Conservation (phyloP, 2,329 filamentous ascomycete species). For the Penicillium sp. region DNA sequence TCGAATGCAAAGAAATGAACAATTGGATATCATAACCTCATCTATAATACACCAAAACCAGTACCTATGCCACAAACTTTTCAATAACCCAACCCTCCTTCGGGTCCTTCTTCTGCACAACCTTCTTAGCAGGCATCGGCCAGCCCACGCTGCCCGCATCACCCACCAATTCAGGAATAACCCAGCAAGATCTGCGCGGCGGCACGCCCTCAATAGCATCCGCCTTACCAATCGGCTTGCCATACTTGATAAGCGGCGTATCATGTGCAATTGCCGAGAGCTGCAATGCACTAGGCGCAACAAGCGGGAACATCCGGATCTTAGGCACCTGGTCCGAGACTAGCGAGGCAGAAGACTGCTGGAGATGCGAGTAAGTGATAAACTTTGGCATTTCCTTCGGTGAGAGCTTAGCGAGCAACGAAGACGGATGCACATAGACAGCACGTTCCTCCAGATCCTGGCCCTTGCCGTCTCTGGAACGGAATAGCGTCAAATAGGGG, state of each 20-base stretch:
- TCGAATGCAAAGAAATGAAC: not conserved
- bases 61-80: conserved; percentile 41
- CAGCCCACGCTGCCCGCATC: conserved; percentile 68
- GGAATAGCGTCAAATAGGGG: conserved; percentile 81
- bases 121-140: conserved; percentile 81
- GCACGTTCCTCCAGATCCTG: conserved; percentile 57
- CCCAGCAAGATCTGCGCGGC: conserved; percentile 71
- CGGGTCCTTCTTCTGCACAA: conserved; percentile 71
- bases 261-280: conserved; percentile 76
- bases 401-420: conserved; percentile 69
- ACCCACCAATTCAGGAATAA: conserved; percentile 75
- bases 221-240: conserved; percentile 88
- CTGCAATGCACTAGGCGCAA: conserved; percentile 71
- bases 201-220: conserved; percentile 48
- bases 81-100: conserved; percentile 74
- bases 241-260: conserved; percentile 78
- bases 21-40: conserved; percentile 25
- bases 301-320: conserved; percentile 85
- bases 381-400: conserved; percentile 78
- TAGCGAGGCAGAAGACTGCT: conserved; percentile 59
- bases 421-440: conserved; percentile 86
- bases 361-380: conserved; percentile 82
- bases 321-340: conserved; percentile 61
- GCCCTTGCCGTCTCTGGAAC: conserved; percentile 52
- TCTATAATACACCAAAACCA: conserved; percentile 22